phyloP scores from a whole-genome alignment of 306 rosid genomes.

The Acacia melanoxylon region DNA sequence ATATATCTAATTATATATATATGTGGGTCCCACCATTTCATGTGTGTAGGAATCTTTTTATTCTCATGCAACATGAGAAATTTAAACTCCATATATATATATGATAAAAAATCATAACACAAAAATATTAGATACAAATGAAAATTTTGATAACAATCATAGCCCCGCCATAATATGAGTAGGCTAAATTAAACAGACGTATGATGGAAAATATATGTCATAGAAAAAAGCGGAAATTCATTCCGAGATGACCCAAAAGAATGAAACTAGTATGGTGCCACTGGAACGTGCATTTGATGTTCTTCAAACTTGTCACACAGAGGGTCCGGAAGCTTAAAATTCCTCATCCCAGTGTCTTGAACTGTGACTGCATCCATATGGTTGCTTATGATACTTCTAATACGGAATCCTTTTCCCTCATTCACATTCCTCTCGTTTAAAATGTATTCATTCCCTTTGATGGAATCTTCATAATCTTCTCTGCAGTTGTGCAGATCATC shows the following conservation, averaged over 20 bases:
- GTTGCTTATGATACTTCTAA: conserved; percentile 59
- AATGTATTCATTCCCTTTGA: conserved; percentile 48
- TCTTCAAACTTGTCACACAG: conserved; percentile 44
- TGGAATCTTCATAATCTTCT: conserved; percentile 53
- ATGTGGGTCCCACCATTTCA: no score
- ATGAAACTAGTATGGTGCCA: conserved; percentile 21
- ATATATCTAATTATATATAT: no score
- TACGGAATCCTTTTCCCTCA: conserved; percentile 51
- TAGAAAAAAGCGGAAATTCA: not conserved
- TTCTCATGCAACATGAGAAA: no score
- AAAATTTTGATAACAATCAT: not conserved
- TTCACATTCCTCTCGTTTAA: conserved; percentile 44
- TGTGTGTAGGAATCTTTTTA: no score
- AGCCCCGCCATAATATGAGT: not conserved
- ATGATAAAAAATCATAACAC: not conserved
- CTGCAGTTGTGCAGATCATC: conserved; percentile 48
- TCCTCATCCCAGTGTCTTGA: conserved; percentile 35
- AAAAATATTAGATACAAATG: not conserved
- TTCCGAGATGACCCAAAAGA: not conserved
- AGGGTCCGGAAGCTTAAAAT: conserved; percentile 65
- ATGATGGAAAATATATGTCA: not conserved
- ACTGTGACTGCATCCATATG: conserved; percentile 52
- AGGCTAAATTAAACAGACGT: not conserved
- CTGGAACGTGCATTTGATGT: conserved; percentile 25
- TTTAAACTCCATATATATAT: no score